A percentile compares a stretch with the other conserved stretches of the same genome.
phyloP scores from a whole-genome alignment of 768 basidiomycete species.

The Austroboletus festivus region DNA sequence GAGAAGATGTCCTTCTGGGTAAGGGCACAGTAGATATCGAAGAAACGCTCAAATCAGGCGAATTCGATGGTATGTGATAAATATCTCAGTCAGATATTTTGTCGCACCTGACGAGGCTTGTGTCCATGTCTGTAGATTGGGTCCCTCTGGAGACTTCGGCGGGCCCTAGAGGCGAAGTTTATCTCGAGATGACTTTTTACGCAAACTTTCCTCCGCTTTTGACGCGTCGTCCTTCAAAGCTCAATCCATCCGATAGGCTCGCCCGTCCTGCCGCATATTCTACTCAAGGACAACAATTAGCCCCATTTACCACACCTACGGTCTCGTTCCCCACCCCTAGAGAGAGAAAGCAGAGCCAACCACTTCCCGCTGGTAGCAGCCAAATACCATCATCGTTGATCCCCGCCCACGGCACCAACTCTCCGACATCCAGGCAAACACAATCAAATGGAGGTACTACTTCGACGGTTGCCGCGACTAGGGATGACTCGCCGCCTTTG shows the following conservation, averaged over 20 bases:
- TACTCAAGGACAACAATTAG: conserved; percentile 18
- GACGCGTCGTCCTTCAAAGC: conserved; percentile 50
- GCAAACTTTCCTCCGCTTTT: conserved; percentile 62
- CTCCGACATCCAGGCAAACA: conserved; percentile 7
- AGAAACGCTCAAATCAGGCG: conserved; percentile 78
- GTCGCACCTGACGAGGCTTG: conserved; percentile 5
- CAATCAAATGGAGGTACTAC: conserved; percentile 7
- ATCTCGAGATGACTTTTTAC: conserved; percentile 92
- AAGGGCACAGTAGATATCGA: conserved; percentile 72
- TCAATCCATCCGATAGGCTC: conserved; percentile 49
- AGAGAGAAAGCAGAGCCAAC: conserved; percentile 12
- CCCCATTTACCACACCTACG: conserved; percentile 10
- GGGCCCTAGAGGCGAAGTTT: conserved; percentile 77
- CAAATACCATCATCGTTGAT: conserved; percentile 24
- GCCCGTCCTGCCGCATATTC: conserved; percentile 36
- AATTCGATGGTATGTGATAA: conserved; percentile 77
- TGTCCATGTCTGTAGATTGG: conserved; percentile 58
- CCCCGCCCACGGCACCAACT: conserved; percentile 15
- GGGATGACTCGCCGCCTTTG: conserved; percentile 37
- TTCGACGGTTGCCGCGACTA: conserved; percentile 5
- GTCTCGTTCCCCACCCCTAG: conserved; percentile 6
- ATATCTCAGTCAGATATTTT: background rate
- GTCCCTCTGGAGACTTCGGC: conserved; percentile 56
- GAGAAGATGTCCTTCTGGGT: conserved; percentile 73
- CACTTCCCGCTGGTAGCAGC: background rate